Conservation (phyloP, 805 yeast species). For the Millerozyma miso region DNA sequence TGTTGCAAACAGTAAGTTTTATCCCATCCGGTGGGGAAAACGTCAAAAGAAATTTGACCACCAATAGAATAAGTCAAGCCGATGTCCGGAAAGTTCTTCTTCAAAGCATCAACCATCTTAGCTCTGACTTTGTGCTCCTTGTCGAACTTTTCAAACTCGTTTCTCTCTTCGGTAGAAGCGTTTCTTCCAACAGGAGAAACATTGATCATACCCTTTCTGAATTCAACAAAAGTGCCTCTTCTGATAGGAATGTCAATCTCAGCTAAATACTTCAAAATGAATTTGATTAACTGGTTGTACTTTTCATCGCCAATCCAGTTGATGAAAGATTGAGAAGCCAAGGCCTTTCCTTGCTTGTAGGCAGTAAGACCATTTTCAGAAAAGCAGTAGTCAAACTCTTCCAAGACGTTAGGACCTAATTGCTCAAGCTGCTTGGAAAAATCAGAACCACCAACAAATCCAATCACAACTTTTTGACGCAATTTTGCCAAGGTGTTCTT, state of each 20-base stretch:
- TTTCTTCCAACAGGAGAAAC: constrained; percentile 98
- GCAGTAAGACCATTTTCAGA: constrained; percentile 98
- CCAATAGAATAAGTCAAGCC: constrained; percentile 96
- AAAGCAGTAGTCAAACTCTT: constrained; percentile 91
- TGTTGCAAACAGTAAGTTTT: constrained; percentile 97
- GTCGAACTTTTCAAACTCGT: constrained; percentile 86
- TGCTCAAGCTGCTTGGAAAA: constrained; percentile 93
- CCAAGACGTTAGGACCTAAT: constrained; percentile 72
- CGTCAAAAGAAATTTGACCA: constrained; percentile 98
- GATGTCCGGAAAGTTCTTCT: constrained; percentile 74
- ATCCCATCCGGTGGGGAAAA: constrained; percentile 99
- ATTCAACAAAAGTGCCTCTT: constrained; percentile 98
- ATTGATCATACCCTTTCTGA: constrained; percentile 99
- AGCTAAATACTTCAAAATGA: constrained; percentile 79
- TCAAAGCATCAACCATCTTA: constrained; percentile 79
- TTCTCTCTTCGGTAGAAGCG: constrained; percentile 91
- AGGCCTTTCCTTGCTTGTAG: constrained; percentile 81
- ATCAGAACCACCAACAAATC: constrained; percentile 98
- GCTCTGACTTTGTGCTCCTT: constrained; percentile 76
- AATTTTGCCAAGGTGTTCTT: constrained; percentile 62
- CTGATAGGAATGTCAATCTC: constrained; percentile 89
- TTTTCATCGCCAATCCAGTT: constrained; percentile 93
- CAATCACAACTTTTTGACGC: constrained; percentile 90
- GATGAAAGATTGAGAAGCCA: constrained; percentile 92
- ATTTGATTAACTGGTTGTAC: constrained; percentile 84